Conservation (phyloP, 495 filamentous ascomycete species). For the Collariella sp. region DNA sequence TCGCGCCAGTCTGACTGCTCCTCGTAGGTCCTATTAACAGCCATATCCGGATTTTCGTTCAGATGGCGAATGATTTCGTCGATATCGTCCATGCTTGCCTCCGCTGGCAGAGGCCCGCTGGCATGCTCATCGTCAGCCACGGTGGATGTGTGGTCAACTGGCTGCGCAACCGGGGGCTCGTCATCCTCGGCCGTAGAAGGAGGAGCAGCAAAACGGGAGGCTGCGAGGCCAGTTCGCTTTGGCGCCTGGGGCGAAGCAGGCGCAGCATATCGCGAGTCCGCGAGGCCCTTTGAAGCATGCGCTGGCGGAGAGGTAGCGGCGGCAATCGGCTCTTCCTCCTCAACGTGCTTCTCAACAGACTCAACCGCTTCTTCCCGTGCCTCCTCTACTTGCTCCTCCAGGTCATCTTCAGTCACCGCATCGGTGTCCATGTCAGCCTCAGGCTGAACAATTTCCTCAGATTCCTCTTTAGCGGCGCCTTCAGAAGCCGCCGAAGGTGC, state of each 20-base stretch:
- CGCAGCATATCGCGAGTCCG: constrained; percentile 35
- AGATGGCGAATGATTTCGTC: constrained; percentile 81
- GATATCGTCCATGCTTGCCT: constrained; percentile 67
- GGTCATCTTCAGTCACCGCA: constrained; percentile 5
- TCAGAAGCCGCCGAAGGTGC: constrained; percentile 30
- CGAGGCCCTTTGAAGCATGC: constrained; percentile 26
- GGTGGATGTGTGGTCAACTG: constrained; percentile 10
- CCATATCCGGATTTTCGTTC: constrained; percentile 61
- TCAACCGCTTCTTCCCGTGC: constrained; percentile 7
- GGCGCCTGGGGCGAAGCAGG: constrained; percentile 29
- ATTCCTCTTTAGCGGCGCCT: constrained; percentile 28
- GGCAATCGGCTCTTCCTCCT: neutral
- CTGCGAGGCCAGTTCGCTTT: constrained; percentile 25
- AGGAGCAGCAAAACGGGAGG: constrained; percentile 26
- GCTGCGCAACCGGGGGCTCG: constrained; percentile 15
- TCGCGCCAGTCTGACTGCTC: constrained; percentile 37
- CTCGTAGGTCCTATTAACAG: constrained; percentile 53
- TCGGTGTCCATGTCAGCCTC: constrained; percentile 19
- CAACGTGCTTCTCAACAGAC: constrained; percentile 11
- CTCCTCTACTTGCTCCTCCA: neutral
- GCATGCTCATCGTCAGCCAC: constrained; percentile 4
- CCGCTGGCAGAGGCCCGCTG: constrained; percentile 13
- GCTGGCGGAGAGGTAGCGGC: neutral
- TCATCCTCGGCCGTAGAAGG: constrained; percentile 12
- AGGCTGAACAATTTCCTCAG: constrained; percentile 24